Percentiles rank a stretch among this genome's conserved stretches.
These are phyloP conservation scores for Penicillium sp. DNA, from an alignment of 2,329 filamentous ascomycete genomes.

Conservation along the genomic window DNA sequence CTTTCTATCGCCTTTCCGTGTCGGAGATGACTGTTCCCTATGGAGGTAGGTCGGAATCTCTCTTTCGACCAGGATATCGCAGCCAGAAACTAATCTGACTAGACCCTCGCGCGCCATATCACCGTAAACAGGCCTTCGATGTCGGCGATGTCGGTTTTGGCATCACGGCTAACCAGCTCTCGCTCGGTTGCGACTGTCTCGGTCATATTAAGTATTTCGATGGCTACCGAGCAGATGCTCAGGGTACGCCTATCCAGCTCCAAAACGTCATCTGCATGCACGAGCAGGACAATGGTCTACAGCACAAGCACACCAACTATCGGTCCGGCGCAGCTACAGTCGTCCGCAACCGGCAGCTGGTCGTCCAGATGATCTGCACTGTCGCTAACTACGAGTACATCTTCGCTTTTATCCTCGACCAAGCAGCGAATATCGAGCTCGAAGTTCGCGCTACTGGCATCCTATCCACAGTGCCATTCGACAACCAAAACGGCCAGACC, in stretches of 20 bases:
- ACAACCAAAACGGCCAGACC: constrained; percentile 57
- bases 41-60: constrained; percentile 31
- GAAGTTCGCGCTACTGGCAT: constrained; percentile 69
- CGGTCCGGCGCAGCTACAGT: constrained; percentile 62
- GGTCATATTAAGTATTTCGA: constrained; percentile 68
- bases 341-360: constrained; percentile 63
- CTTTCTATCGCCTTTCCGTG: constrained; percentile 66
- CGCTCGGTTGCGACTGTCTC: constrained; percentile 68
- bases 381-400: constrained; percentile 74
- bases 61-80: background rate
- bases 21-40: constrained; percentile 63
- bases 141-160: constrained; percentile 66
- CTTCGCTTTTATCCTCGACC: constrained; percentile 68
- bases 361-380: constrained; percentile 68
- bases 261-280: constrained; percentile 68
- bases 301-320: constrained; percentile 73
- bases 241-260: constrained; percentile 57
- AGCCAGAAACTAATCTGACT: constrained; percentile 1
- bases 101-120: constrained; percentile 65
- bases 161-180: constrained; percentile 66
- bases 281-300: constrained; percentile 67
- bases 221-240: constrained; percentile 57
- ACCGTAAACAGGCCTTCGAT: constrained; percentile 70
- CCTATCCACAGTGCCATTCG: constrained; percentile 64
- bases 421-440: constrained; percentile 65